Evolutionary conservation across 2,329 filamentous ascomycete species (phyloP), one percentile per base, ranked within the genome.

Genomic region (Coniochaeta hoffmannii): DNA sequence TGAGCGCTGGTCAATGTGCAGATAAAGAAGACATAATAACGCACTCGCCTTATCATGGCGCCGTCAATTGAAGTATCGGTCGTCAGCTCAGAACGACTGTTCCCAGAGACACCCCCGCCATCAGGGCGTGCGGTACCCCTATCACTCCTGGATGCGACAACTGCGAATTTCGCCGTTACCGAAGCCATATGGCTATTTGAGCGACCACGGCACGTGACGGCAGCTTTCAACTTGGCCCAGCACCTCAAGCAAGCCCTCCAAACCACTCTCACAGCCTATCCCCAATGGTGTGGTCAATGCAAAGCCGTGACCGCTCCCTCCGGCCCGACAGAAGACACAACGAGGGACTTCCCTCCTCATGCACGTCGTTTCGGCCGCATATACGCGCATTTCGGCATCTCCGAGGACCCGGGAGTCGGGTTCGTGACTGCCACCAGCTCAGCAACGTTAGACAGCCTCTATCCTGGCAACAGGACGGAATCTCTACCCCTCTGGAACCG

Each of bases 361-460:
- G 49, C 49, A 12, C 19, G 30, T 15, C 30, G 49, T 19, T 51
- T 31, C 12, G 49, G 49, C n/a, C 49, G 49, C 11, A 12, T 51
- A 11, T 51, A 51, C 15, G 49, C 28, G 28, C 28, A 51, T 19
- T 51, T 34, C 12, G 49, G 28, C 19, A 51, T 28, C 22, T 2
- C 10, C n/a, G 49, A 51, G n/a, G 49, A 51, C 49, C 49, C 49
- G n/a, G 49, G 49, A 11, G 49, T 51, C 11, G 49, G 32, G 28
- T 51, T 51, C 30, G 19, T 51, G 8, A 34, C 49, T 7, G 28
- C 49, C 3, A 22, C 49, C 3, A 51, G 49, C 30, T 15, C 28
- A 19, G 28, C 30, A 10, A 32, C 49, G 4, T 26, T 34, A n/a
- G 49, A 34, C 26, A 6, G 15, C 3, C 19, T 32, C 9, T 34